Conservation (phyloP, 2,329 filamentous ascomycete genomes). For the Metarhizium anisopliae region DNA sequence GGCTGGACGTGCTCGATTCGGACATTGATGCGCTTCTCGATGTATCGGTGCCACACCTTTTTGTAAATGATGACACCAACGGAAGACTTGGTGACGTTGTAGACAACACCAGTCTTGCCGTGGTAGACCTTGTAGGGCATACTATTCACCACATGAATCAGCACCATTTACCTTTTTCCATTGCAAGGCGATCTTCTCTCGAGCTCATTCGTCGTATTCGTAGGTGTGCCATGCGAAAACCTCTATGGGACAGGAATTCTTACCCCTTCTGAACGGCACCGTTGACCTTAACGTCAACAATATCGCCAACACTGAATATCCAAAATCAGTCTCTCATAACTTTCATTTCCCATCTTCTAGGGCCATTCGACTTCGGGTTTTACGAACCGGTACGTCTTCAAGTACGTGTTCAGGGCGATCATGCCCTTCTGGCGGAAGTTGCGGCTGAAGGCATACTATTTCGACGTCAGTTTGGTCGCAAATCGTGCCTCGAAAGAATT, state of each 20-base stretch:
- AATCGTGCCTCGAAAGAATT: conserved; percentile 16
- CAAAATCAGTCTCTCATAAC: conserved; percentile 31
- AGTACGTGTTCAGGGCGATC: conserved; percentile 90
- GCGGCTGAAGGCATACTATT: conserved; percentile 82
- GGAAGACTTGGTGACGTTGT: conserved; percentile 98
- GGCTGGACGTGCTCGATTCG: conserved; percentile 93
- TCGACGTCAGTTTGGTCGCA: conserved; percentile 15
- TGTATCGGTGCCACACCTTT: conserved; percentile 98
- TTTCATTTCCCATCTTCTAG: not conserved
- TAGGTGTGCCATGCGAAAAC: not conserved
- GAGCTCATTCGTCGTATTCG: not conserved
- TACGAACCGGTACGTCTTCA: conserved; percentile 76
- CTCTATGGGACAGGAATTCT: conserved; percentile 25
- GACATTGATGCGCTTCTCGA: conserved; percentile 99
- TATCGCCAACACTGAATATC: conserved; percentile 74
- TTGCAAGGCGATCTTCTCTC: not conserved
- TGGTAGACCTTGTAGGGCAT: conserved; percentile 99
- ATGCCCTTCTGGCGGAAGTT: conserved; percentile 92
- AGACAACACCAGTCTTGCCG: conserved; percentile 96
- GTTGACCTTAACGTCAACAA: conserved; percentile 98
- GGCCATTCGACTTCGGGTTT: not conserved
- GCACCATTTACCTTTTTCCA: conserved; percentile 10
- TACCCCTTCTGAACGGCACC: conserved; percentile 97
- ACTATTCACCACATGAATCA: conserved; percentile 41
- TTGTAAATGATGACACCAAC: conserved; percentile 99